Evolutionary conservation across 2,329 filamentous ascomycete genomes (phyloP).

Genomic region (Dactylellina parvicollis): DNA sequence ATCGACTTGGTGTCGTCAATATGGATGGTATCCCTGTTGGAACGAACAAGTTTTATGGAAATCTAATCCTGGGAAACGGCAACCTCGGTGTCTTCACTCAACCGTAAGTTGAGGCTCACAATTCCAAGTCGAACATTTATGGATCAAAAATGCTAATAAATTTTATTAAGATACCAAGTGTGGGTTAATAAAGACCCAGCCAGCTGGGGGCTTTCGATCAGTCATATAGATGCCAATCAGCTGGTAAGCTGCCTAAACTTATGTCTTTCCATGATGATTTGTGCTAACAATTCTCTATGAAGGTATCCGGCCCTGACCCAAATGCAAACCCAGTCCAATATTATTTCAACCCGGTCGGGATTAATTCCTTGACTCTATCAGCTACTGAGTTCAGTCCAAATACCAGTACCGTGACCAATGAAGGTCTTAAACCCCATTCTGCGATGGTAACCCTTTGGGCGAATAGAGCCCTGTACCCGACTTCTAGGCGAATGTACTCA

Average conservation of each 20-base stretch:
- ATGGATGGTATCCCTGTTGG: slow-evolving; percentile 66
- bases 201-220: slow-evolving; percentile 81
- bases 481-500: slow-evolving; percentile 71
- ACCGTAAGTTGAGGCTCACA: slow-evolving; percentile 67
- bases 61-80: slow-evolving; percentile 38
- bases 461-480: slow-evolving; percentile 66
- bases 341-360: slow-evolving; percentile 82
- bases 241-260: slow-evolving; percentile 63
- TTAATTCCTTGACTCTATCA: slow-evolving; percentile 82
- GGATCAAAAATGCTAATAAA: not conserved
- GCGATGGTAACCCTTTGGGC: slow-evolving; percentile 74
- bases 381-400: slow-evolving; percentile 74
- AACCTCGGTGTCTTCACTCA: slow-evolving; percentile 41
- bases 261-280: not conserved
- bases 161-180: slow-evolving; percentile 80
- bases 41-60: slow-evolving; percentile 74
- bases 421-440: slow-evolving; percentile 69
- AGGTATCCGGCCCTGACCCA: slow-evolving; percentile 69
- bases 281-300: not conserved
- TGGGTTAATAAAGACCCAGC: slow-evolving; percentile 73
- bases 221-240: slow-evolving; percentile 76
- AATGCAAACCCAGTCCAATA: slow-evolving; percentile 72
- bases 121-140: slow-evolving; percentile 72
- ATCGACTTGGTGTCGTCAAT: slow-evolving; percentile 65
- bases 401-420: slow-evolving; percentile 67